A percentile compares a stretch with the other conserved stretches of the same genome.
phyloP scores from a whole-genome alignment of 1,284 basidiomycete species.

The Thecaphora thlaspeos region DNA sequence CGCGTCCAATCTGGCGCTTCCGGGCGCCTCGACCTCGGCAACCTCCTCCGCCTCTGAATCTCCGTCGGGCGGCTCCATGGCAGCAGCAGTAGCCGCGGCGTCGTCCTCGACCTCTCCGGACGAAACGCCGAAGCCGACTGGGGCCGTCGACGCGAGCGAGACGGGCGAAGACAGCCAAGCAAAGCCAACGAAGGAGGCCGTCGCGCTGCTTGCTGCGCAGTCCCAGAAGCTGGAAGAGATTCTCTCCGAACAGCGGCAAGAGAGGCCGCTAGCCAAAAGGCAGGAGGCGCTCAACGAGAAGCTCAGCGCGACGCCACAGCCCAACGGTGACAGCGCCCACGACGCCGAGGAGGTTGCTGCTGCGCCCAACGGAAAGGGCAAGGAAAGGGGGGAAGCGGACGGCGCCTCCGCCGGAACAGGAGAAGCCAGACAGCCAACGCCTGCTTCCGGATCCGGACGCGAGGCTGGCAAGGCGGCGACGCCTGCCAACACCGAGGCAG shows the following conservation, averaged over 20 bases:
- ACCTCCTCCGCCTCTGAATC: conserved; percentile 12
- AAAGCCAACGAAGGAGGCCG: conserved; percentile 11
- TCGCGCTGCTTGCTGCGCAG: conserved; percentile 21
- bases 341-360: neutral
- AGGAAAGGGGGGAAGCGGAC: conserved; percentile 27
- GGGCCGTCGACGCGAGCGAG: conserved; percentile 14
- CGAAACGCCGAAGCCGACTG: conserved; percentile 13
- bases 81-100: neutral
- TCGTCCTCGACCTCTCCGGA: conserved; percentile 6
- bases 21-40: conserved; percentile 1
- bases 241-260: conserved; percentile 79
- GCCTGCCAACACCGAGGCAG: too few species aligned
- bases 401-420: too few species aligned
- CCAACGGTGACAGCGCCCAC: conserved; percentile 6
- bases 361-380: conserved; percentile 2
- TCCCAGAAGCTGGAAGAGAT: conserved; percentile 28
- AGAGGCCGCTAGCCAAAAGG: conserved; percentile 81
- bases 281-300: conserved; percentile 67
- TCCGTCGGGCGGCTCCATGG: neutral
- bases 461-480: too few species aligned
- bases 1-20: conserved; percentile 5
- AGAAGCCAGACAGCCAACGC: conserved; percentile 1
- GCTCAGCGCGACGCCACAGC: conserved; percentile 61
- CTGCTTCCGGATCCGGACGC: too few species aligned
- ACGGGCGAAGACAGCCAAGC: neutral